Percentiles rank a stretch among this genome's conserved stretches.
Evolutionary conservation across 2,329 filamentous ascomycete species (phyloP).

Genomic region (Arachnopeziza araneosa): DNA sequence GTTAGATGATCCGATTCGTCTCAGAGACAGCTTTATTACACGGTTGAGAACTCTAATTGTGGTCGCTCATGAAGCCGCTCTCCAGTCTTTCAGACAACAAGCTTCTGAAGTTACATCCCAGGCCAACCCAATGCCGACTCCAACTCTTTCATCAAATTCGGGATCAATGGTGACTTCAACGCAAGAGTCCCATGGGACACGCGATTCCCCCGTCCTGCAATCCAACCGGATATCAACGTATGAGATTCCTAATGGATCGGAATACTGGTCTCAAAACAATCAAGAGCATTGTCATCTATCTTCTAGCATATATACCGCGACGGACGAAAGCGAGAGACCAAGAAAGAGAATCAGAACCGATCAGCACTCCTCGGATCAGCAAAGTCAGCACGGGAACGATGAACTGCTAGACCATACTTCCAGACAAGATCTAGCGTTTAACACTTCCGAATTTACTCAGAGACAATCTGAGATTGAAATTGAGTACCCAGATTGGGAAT

Average conservation of each 20-base stretch:
- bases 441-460: conserved; percentile 25
- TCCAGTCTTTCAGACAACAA: not conserved
- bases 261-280: not conserved
- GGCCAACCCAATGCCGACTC: not conserved
- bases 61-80: not conserved
- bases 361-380: not conserved
- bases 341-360: not conserved
- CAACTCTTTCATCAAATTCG: not conserved
- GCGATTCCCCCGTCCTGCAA: not conserved
- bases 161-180: not conserved
- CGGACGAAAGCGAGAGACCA: not conserved
- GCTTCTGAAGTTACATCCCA: not conserved
- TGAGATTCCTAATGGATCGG: not conserved
- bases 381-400: not conserved
- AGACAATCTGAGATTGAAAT: too few relatives aligned
- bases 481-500: too few relatives aligned
- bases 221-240: not conserved
- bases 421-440: conserved; percentile 15
- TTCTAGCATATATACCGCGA: not conserved
- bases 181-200: not conserved
- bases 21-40: not conserved
- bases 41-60: not conserved
- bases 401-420: conserved; percentile 20
- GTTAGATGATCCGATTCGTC: not conserved
- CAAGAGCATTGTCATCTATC: not conserved